These are phyloP conservation scores for Tricholoma sp. DNA, from an alignment of 768 basidiomycete genomes.

Conservation along the genomic window DNA sequence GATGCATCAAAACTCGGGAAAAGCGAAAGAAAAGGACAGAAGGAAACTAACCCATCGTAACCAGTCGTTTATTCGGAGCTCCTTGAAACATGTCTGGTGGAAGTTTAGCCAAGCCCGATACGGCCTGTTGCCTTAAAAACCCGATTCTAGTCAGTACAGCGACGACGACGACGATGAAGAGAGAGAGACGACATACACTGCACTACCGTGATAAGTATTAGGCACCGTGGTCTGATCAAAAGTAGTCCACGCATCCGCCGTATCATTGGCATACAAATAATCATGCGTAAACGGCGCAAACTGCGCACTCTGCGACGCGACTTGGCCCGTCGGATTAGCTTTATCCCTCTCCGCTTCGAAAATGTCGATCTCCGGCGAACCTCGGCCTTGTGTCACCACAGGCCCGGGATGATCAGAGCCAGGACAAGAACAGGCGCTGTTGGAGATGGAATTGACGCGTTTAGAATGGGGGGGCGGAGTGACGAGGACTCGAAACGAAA, in stretches of 20 bases:
- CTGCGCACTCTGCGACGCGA: slow-evolving; percentile 47
- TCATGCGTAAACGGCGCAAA: slow-evolving; percentile 35
- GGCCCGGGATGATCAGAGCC: slow-evolving; percentile 80
- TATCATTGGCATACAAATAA: slow-evolving; percentile 30
- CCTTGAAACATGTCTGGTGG: slow-evolving; percentile 56
- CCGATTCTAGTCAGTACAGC: neutral
- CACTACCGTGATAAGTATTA: slow-evolving; percentile 45
- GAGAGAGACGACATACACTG: slow-evolving; percentile 25
- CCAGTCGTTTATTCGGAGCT: slow-evolving; percentile 43
- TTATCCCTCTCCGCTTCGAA: slow-evolving; percentile 74
- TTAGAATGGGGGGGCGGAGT: neutral
- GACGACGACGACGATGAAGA: neutral
- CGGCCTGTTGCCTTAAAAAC: slow-evolving; percentile 41
- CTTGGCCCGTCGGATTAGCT: slow-evolving; percentile 35
- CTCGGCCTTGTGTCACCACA: slow-evolving; percentile 44
- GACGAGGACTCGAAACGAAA: neutral
- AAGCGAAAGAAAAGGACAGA: neutral
- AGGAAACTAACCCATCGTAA: slow-evolving; percentile 37
- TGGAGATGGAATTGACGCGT: too few relatives aligned
- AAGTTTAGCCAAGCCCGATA: slow-evolving; percentile 41
- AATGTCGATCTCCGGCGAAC: slow-evolving; percentile 80
- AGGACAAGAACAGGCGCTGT: slow-evolving; percentile 70
- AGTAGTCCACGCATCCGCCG: too few relatives aligned
- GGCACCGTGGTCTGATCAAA: slow-evolving; percentile 20
- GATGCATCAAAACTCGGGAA: too few relatives aligned